Percentiles rank a stretch among this genome's conserved stretches.
phyloP scores from a whole-genome alignment of 495 filamentous ascomycete genomes.

The Aspergillus steynii region DNA sequence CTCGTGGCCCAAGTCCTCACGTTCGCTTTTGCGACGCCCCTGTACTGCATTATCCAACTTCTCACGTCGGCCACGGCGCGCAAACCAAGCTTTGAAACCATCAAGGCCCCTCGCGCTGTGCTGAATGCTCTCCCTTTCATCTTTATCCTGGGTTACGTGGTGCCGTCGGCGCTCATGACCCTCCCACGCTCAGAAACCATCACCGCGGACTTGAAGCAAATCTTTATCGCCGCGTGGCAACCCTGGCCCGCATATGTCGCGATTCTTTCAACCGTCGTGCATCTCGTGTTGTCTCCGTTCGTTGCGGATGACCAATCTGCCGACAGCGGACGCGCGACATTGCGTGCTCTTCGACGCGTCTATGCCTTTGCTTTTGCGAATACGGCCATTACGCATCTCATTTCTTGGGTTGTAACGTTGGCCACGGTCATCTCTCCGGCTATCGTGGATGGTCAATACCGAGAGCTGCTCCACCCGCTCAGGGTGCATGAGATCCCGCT shows the following conservation, averaged over 20 bases:
- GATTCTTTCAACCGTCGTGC: constrained; percentile 32
- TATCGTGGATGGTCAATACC: constrained; percentile 34
- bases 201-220: constrained; percentile 52
- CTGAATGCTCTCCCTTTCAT: constrained; percentile 48
- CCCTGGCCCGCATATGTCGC: constrained; percentile 55
- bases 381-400: constrained; percentile 48
- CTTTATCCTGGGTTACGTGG: constrained; percentile 49
- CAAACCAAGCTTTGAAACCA: constrained; percentile 43
- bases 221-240: constrained; percentile 60
- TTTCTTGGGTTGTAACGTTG: constrained; percentile 47
- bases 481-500: constrained; percentile 43
- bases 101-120: constrained; percentile 49
- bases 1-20: constrained; percentile 53
- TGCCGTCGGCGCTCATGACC: constrained; percentile 53
- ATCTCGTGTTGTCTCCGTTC: constrained; percentile 36
- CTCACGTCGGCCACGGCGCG: constrained; percentile 51
- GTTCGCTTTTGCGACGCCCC: constrained; percentile 54
- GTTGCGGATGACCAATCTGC: constrained; percentile 27
- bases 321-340: constrained; percentile 30
- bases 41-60: constrained; percentile 54
- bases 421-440: constrained; percentile 36
- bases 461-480: constrained; percentile 36
- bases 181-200: constrained; percentile 49
- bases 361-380: constrained; percentile 55
- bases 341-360: constrained; percentile 48